These are phyloP conservation scores for Cucurbita maxima DNA, from an alignment of 306 rosid species.

Conservation along the genomic window DNA sequence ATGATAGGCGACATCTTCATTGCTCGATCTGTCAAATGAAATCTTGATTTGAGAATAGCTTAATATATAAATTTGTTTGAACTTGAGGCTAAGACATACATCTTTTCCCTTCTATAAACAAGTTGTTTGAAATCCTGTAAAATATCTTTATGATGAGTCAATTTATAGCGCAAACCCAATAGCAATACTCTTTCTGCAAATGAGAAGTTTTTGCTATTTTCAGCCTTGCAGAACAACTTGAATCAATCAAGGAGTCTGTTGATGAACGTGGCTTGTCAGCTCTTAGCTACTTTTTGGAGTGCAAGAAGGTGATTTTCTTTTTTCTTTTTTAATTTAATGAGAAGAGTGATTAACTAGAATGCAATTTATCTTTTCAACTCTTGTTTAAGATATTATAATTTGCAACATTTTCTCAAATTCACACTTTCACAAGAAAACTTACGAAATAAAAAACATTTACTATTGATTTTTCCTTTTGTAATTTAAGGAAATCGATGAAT, in stretches of 20 bases:
- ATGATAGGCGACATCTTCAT: background rate
- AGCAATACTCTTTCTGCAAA: background rate
- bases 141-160: background rate
- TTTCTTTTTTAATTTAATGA: background rate
- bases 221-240: slow-evolving; percentile 92
- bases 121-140: background rate
- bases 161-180: background rate
- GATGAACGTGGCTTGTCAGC: slow-evolving; percentile 46
- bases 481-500: background rate
- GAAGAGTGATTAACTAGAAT: background rate
- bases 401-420: background rate
- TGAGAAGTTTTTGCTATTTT: slow-evolving; percentile 20
- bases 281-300: slow-evolving; percentile 53
- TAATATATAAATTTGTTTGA: background rate
- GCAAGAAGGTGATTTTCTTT: slow-evolving; percentile 48
- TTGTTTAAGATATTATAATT: background rate
- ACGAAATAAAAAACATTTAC: background rate
- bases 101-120: background rate
- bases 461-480: background rate
- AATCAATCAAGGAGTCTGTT: slow-evolving; percentile 56
- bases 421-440: background rate
- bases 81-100: background rate
- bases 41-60: background rate
- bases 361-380: background rate
- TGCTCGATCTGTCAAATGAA: background rate